Evolutionary conservation across 305 asterid species (phyloP).

Genomic region (Fraxinus latifolia): DNA sequence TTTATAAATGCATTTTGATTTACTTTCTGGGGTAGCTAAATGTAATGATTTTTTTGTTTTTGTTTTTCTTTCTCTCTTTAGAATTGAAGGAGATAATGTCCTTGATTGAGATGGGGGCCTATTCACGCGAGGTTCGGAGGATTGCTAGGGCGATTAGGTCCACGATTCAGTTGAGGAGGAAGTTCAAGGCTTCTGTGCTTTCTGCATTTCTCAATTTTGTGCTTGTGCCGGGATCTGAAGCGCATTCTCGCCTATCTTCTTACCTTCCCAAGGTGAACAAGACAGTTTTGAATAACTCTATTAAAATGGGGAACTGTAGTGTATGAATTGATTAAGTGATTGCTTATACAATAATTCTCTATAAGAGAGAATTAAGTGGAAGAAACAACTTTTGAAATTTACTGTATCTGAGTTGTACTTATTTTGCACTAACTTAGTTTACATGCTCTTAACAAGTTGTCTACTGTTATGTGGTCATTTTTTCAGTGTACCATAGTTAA

Average conservation of each 20-base stretch:
- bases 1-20: not conserved
- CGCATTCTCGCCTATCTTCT: constrained; percentile 14
- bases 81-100: constrained; percentile 80
- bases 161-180: constrained; percentile 73
- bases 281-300: not conserved
- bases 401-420: constrained; percentile 6
- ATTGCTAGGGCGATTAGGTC: constrained; percentile 71
- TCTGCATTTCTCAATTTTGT: constrained; percentile 15
- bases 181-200: constrained; percentile 57
- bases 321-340: not conserved
- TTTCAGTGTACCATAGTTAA: not conserved
- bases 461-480: not conserved
- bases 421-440: not conserved
- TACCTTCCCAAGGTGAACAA: constrained; percentile 18
- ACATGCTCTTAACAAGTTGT: not conserved
- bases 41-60: not conserved
- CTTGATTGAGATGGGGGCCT: constrained; percentile 78
- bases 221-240: constrained; percentile 19
- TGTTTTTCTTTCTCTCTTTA: constrained; percentile 22
- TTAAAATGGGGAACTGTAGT: not conserved
- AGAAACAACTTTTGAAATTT: not conserved
- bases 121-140: constrained; percentile 76
- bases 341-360: not conserved
- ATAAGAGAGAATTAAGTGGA: not conserved
- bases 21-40: not conserved